Evolutionary conservation across 2,329 filamentous ascomycete genomes (phyloP).

Genomic region (Penicillium nordicum): DNA sequence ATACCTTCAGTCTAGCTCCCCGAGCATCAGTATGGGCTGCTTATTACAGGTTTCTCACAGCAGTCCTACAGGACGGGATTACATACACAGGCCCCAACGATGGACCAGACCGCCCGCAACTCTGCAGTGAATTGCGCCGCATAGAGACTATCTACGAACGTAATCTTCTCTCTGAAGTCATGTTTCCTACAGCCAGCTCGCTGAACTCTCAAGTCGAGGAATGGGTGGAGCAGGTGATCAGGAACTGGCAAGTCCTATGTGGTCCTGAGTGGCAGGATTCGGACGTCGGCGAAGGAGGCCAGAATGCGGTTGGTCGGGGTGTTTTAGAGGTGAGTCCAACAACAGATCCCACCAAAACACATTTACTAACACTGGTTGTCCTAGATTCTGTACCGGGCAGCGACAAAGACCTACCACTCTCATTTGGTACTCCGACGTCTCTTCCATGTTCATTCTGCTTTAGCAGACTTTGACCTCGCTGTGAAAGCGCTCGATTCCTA

Average conservation of each 20-base stretch:
- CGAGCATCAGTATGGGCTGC: slow-evolving; percentile 68
- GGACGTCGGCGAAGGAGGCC: slow-evolving; percentile 78
- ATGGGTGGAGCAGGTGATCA: slow-evolving; percentile 75
- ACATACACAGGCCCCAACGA: slow-evolving; percentile 36
- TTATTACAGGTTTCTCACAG: slow-evolving; percentile 77
- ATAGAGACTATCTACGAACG: slow-evolving; percentile 78
- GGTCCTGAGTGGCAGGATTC: slow-evolving; percentile 75
- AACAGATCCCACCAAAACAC: neutral
- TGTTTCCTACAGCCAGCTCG: slow-evolving; percentile 80
- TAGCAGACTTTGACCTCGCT: slow-evolving; percentile 89
- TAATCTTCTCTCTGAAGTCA: slow-evolving; percentile 71
- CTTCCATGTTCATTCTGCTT: slow-evolving; percentile 79
- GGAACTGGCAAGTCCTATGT: slow-evolving; percentile 80
- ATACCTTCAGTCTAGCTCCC: slow-evolving; percentile 21
- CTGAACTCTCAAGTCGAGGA: slow-evolving; percentile 73
- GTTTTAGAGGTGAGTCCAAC: slow-evolving; percentile 61
- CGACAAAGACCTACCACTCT: slow-evolving; percentile 93
- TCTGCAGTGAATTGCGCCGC: slow-evolving; percentile 72
- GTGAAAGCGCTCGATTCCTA: slow-evolving; percentile 91
- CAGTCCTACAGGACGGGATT: slow-evolving; percentile 60
- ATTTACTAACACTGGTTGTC: slow-evolving; percentile 15
- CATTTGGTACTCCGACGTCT: slow-evolving; percentile 81
- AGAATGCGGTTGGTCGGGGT: slow-evolving; percentile 68
- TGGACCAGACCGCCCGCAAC: slow-evolving; percentile 54
- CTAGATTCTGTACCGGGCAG: slow-evolving; percentile 80